Evolutionary conservation across 495 filamentous ascomycete species (phyloP).

Genomic region (Barbatosphaeria neglecta): DNA sequence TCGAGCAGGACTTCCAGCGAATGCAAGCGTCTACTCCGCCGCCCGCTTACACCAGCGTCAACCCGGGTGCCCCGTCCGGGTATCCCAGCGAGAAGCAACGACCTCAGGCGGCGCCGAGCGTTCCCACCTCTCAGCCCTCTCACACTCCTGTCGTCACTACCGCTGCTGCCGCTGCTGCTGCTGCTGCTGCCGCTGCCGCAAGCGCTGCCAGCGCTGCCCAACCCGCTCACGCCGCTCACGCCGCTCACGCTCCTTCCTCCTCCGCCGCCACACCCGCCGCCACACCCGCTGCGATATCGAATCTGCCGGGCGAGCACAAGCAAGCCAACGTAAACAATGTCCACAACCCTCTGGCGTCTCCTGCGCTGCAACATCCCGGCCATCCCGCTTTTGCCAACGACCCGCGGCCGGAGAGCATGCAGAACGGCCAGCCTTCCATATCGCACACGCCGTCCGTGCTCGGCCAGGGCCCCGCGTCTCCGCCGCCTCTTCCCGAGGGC

Average conservation of each 20-base stretch:
- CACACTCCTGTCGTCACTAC: slow-evolving; percentile 3
- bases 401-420: slow-evolving; percentile 30
- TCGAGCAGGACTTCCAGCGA: slow-evolving; percentile 80
- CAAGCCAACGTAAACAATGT: neutral
- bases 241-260: slow-evolving; percentile 7
- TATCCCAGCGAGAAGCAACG: slow-evolving; percentile 71
- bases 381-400: slow-evolving; percentile 90
- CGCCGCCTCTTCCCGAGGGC: slow-evolving; percentile 87
- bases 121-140: slow-evolving; percentile 11
- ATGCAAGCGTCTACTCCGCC: slow-evolving; percentile 82
- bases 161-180: slow-evolving; percentile 8
- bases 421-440: slow-evolving; percentile 29
- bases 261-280: neutral
- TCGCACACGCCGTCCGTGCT: slow-evolving; percentile 36
- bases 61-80: slow-evolving; percentile 34
- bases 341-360: slow-evolving; percentile 23
- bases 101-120: slow-evolving; percentile 20
- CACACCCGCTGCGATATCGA: neutral
- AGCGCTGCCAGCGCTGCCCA: slow-evolving; percentile 33
- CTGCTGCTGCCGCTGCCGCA: slow-evolving; percentile 8
- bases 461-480: slow-evolving; percentile 58
- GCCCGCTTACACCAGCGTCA: slow-evolving; percentile 80
- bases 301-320: neutral
- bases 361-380: slow-evolving; percentile 39
- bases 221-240: slow-evolving; percentile 16